Base-by-base conservation (phyloP, 108 stramenopile genomes). In the Mediolabrus comicus region DNA sequence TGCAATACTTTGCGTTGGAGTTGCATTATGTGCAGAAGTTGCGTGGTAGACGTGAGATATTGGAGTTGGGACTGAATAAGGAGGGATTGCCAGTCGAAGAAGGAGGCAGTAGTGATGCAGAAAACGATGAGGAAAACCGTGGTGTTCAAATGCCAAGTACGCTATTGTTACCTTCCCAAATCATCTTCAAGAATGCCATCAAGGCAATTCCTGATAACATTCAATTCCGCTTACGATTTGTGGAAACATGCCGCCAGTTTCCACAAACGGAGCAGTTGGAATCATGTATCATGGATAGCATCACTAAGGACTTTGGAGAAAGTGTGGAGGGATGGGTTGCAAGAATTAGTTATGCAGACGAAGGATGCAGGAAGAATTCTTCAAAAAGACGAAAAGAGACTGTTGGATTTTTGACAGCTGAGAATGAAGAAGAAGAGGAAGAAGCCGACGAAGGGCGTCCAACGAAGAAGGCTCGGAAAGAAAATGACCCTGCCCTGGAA, bases 281-380 rank as follows among this genome's bases (percentile, higher is more conserved):
- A 65, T 36, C 72, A 3, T 34, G 52, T 19, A 81, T 95, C 53
- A 81, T 87, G 65, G 65, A 76, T 6, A 73, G 76, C 25, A 69
- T 95, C 19, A 59, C 69, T 38, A 19, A 27, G 10, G 90, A 95
- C 51, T 90, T 90, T 71, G 69, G 65, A 8, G 51, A 80, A n/a
- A 68, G 71, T 26, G 87, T 86, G 3, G 86, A 91, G 54, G 89
- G 88, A 28, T 95, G 94, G 91, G 91, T 95, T 38, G 87, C 87
- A 2, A 60, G 89, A 52, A 91, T 91, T 46, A 52, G 52, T 31
- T 76, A 64, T 60, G 74, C 60, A 8, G 75, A 72, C 33, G 83
- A 80, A 16, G 46, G 46, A 49, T 49, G 46, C 46, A 32, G 51
- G 67, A 30, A 26, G 35, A 22, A 61, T 35, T 59, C 36, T 66